Conservation (phyloP, 1,284 basidiomycete genomes). For the Ustilago tritici region DNA sequence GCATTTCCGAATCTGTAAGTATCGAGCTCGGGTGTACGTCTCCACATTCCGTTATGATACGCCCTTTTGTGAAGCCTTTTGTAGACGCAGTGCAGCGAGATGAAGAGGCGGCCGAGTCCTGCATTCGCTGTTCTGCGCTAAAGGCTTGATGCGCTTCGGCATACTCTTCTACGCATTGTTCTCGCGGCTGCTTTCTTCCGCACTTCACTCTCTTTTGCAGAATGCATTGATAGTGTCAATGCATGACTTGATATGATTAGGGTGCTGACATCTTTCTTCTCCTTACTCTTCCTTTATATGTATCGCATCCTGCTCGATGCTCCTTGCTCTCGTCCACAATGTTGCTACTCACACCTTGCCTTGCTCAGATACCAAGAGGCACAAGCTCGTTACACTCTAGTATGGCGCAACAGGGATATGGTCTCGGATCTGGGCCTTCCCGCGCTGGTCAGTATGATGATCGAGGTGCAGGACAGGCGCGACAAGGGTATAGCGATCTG, state of each 20-base stretch:
- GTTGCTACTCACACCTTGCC: not conserved
- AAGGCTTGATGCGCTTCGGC: conserved; percentile 4
- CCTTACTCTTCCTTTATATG: not conserved
- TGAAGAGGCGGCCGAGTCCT: conserved; percentile 10
- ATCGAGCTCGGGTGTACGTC: not conserved
- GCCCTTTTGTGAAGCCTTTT: conserved; percentile 6
- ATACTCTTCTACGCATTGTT: conserved; percentile 12
- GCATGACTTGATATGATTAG: not conserved
- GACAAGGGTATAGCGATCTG: conserved; percentile 14
- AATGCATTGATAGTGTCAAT: not conserved
- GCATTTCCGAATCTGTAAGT: conserved; percentile 29
- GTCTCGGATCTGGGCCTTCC: conserved; percentile 21
- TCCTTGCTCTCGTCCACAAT: not conserved
- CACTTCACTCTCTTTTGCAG: not conserved
- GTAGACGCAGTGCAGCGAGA: conserved; percentile 12
- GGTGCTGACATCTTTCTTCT: conserved; percentile 1
- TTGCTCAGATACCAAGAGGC: conserved; percentile 10
- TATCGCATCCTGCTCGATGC: not conserved
- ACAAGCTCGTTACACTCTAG: not conserved
- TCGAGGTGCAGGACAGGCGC: conserved; percentile 9
- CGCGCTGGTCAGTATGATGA: conserved; percentile 28
- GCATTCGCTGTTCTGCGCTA: conserved; percentile 10
- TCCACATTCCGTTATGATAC: conserved; percentile 5
- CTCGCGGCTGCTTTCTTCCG: not conserved
- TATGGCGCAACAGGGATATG: conserved; percentile 32